Conservation (phyloP, 176 grass and related monocot genomes). For the Stipa capillata region DNA sequence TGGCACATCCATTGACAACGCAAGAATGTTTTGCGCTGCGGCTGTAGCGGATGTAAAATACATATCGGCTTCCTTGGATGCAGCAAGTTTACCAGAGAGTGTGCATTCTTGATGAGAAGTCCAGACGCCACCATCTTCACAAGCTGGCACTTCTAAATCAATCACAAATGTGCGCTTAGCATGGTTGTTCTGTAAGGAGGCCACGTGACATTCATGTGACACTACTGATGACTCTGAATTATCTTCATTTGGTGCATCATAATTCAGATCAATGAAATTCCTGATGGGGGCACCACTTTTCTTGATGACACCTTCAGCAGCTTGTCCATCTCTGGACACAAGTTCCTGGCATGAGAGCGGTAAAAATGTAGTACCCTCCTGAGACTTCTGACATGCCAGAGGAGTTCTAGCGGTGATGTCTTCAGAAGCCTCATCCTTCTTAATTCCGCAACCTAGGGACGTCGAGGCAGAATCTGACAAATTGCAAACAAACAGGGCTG, state of each 20-base stretch:
- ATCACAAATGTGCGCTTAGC: slow-evolving; percentile 33
- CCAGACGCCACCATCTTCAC: slow-evolving; percentile 24
- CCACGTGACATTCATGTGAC: slow-evolving; percentile 23
- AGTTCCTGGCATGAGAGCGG: slow-evolving; percentile 19
- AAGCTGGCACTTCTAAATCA: slow-evolving; percentile 45
- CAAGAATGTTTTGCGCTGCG: slow-evolving; percentile 70
- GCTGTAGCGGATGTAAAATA: slow-evolving; percentile 11
- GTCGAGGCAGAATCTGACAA: slow-evolving; percentile 49
- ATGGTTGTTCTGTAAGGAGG: slow-evolving; percentile 20
- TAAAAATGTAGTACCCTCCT: neutral
- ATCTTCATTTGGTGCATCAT: slow-evolving; percentile 33
- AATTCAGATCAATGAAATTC: slow-evolving; percentile 70
- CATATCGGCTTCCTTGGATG: slow-evolving; percentile 1
- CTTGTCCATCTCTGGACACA: slow-evolving; percentile 1
- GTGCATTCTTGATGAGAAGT: neutral
- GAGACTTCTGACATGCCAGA: slow-evolving; percentile 8
- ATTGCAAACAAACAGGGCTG: slow-evolving; percentile 20
- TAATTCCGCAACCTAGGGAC: slow-evolving; percentile 1
- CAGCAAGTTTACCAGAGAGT: neutral
- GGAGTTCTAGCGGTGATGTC: slow-evolving; percentile 4
- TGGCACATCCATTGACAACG: slow-evolving; percentile 40
- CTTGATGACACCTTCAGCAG: slow-evolving; percentile 2
- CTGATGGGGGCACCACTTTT: neutral
- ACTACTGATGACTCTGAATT: slow-evolving; percentile 31
- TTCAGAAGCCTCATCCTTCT: slow-evolving; percentile 22